phyloP scores from a whole-genome alignment of 2,329 filamentous ascomycete genomes.

The Falciphora oryzae region DNA sequence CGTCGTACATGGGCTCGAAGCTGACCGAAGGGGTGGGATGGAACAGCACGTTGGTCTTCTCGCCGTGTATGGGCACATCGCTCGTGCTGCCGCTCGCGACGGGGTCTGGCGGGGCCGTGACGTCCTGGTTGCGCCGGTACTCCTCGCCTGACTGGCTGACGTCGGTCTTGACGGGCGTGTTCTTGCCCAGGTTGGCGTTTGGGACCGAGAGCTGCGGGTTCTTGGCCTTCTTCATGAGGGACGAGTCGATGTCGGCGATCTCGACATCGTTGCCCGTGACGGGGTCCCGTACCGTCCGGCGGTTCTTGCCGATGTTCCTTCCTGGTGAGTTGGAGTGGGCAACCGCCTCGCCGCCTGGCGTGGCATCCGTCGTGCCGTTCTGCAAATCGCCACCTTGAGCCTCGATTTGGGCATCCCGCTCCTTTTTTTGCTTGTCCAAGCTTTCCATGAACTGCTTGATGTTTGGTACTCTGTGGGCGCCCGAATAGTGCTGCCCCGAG shows the following conservation, averaged over 20 bases:
- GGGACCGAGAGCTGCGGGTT: constrained; percentile 65
- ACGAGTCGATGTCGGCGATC: constrained; percentile 65
- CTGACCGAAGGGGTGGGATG: constrained; percentile 87
- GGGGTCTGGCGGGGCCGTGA: constrained; percentile 86
- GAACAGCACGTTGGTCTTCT: constrained; percentile 94
- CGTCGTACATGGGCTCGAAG: constrained; percentile 80
- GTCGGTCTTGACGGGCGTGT: constrained; percentile 66
- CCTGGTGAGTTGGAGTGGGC: constrained; percentile 40
- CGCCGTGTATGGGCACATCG: constrained; percentile 91
- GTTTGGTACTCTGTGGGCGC: constrained; percentile 77
- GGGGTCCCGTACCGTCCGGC: constrained; percentile 77
- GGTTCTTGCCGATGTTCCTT: constrained; percentile 33
- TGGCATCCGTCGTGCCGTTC: neutral
- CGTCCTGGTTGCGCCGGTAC: constrained; percentile 79
- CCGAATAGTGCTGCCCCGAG: constrained; percentile 69
- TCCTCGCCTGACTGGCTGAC: constrained; percentile 67
- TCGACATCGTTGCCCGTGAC: constrained; percentile 80
- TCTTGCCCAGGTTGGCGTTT: constrained; percentile 79
- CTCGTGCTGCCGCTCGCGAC: constrained; percentile 76
- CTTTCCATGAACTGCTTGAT: constrained; percentile 76
- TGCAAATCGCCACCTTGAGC: constrained; percentile 28
- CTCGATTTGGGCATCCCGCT: constrained; percentile 68
- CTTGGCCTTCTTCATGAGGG: constrained; percentile 61
- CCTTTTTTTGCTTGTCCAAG: constrained; percentile 72
- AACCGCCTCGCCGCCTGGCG: constrained; percentile 27